phyloP scores from a whole-genome alignment of 352 stramenopile species.

The Globisporangium paddicum region DNA sequence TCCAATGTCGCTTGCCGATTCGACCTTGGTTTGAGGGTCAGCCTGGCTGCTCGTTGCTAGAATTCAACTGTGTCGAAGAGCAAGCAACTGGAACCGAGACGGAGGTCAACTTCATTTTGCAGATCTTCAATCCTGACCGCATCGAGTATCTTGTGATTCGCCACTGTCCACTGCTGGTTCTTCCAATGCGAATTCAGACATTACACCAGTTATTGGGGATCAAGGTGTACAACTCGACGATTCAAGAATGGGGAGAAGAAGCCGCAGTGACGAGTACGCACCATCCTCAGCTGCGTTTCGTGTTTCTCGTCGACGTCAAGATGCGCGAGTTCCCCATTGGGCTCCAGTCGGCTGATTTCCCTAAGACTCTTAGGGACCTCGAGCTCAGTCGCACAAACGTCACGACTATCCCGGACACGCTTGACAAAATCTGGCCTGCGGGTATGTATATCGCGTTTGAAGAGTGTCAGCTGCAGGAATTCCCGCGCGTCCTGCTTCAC shows the following conservation, averaged over 20 bases:
- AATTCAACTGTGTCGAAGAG: constrained; percentile 19
- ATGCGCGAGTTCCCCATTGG: constrained; percentile 11
- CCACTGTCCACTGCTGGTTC: constrained; percentile 17
- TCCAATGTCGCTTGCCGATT: constrained; percentile 20
- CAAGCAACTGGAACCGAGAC: constrained; percentile 2
- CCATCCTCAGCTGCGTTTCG: constrained; percentile 10
- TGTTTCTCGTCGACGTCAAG: constrained; percentile 12
- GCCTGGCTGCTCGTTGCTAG: constrained; percentile 22
- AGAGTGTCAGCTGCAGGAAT: constrained; percentile 11
- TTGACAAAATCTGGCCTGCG: constrained; percentile 8
- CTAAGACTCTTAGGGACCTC: constrained; percentile 2
- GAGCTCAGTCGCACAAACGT: constrained; percentile 11
- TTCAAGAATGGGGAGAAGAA: constrained; percentile 14
- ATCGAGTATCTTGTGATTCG: constrained; percentile 23
- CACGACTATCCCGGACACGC: constrained; percentile 4
- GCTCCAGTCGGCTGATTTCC: constrained; percentile 5
- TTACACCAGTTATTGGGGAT: constrained; percentile 19
- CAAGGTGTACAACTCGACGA: constrained; percentile 29
- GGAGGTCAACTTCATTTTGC: constrained; percentile 15
- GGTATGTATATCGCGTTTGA: constrained; percentile 13
- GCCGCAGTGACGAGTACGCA: constrained; percentile 6
- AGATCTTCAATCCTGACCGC: constrained; percentile 7
- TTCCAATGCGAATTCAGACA: constrained; percentile 13
- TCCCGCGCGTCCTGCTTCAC: not conserved
- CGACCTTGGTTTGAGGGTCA: constrained; percentile 18